Evolutionary conservation across 768 basidiomycete genomes (phyloP).

Genomic region (Trametes cubensis): DNA sequence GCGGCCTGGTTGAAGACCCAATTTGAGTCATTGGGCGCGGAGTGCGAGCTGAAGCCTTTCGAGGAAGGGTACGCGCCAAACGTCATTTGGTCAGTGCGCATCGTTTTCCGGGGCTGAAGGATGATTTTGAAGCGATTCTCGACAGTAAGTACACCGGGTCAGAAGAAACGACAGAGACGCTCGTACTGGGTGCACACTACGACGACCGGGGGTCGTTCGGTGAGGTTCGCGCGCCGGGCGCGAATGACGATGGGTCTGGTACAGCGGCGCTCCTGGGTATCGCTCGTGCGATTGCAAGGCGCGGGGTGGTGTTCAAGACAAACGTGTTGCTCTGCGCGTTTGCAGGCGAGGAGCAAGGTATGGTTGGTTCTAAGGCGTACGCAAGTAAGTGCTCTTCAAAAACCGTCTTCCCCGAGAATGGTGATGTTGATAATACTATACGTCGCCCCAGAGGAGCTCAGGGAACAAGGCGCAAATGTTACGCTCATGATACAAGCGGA

Average conservation of each 20-base stretch:
- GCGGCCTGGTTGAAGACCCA: slow-evolving; percentile 73
- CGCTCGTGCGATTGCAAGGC: slow-evolving; percentile 69
- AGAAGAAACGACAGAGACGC: slow-evolving; percentile 57
- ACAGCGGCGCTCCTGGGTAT: slow-evolving; percentile 74
- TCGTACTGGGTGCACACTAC: slow-evolving; percentile 85
- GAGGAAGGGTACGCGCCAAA: slow-evolving; percentile 78
- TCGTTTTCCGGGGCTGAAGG: slow-evolving; percentile 11
- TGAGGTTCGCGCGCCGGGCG: slow-evolving; percentile 63
- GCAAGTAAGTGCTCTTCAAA: slow-evolving; percentile 38
- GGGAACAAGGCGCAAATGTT: slow-evolving; percentile 63
- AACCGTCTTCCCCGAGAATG: neutral
- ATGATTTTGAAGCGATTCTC: neutral
- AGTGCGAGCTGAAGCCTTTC: slow-evolving; percentile 70
- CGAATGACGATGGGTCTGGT: slow-evolving; percentile 64
- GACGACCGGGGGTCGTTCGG: slow-evolving; percentile 92
- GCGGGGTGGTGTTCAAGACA: slow-evolving; percentile 66
- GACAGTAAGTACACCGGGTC: slow-evolving; percentile 58
- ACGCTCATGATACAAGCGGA: slow-evolving; percentile 89
- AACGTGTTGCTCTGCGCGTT: slow-evolving; percentile 83
- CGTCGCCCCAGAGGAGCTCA: slow-evolving; percentile 52
- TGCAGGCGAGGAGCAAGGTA: slow-evolving; percentile 90
- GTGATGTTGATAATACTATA: neutral
- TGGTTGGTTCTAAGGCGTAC: slow-evolving; percentile 79
- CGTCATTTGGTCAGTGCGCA: slow-evolving; percentile 65
- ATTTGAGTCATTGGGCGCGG: slow-evolving; percentile 76